Percentiles rank a stretch among this genome's conserved stretches.
These are phyloP conservation scores for Umbelopsis vinacea DNA, from an alignment of 192 early-diverging fungal genomes.

Conservation along the genomic window DNA sequence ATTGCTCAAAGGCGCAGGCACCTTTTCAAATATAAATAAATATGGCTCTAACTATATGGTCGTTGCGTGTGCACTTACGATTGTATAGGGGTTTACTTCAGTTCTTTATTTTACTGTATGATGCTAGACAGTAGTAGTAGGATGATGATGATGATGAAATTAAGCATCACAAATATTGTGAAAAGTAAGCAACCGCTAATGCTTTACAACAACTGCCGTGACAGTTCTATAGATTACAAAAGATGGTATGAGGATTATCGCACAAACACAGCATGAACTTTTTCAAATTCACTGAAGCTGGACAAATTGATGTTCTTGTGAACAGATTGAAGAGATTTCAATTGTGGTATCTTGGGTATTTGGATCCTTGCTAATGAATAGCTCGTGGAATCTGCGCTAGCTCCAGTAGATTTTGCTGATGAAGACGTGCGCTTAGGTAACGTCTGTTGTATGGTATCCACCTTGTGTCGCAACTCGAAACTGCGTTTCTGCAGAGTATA, in stretches of 20 bases:
- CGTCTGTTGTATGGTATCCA: constrained; percentile 13
- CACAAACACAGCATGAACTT: constrained; percentile 34
- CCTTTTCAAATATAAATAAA: too few relatives aligned
- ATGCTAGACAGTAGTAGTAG: neutral
- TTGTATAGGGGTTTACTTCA: too few relatives aligned
- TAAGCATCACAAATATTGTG: neutral
- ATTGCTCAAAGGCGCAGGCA: too few relatives aligned
- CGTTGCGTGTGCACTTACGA: too few relatives aligned
- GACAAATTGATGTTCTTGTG: constrained; percentile 27
- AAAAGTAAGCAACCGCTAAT: neutral
- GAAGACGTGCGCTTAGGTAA: neutral
- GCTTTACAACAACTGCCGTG: constrained; percentile 6
- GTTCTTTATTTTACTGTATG: too few relatives aligned
- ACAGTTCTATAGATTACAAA: constrained; percentile 14
- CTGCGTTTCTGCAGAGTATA: constrained; percentile 58
- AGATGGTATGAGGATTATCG: constrained; percentile 20
- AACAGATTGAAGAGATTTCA: neutral
- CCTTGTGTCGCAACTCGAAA: constrained; percentile 45
- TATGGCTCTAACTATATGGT: too few relatives aligned
- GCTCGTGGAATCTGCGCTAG: constrained; percentile 3
- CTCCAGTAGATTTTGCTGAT: neutral
- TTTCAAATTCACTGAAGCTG: constrained; percentile 34
- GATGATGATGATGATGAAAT: too few relatives aligned
- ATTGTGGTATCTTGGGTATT: constrained; percentile 26
- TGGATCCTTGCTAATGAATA: constrained; percentile 29